Conservation (phyloP, 106 monocot species). For the Narthecium ossifragum region DNA sequence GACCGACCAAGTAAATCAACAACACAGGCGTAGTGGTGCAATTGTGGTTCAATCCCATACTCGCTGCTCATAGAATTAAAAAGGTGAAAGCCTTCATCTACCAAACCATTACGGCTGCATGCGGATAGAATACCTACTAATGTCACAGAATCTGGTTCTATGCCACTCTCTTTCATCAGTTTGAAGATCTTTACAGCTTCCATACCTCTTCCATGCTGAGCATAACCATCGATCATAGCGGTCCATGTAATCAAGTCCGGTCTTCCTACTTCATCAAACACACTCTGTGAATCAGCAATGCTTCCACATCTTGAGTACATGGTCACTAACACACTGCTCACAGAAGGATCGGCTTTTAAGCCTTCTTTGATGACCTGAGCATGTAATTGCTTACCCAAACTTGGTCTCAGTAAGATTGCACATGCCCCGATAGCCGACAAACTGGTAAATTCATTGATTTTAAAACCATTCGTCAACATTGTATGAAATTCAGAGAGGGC, state of each 20-base stretch:
- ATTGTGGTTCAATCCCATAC: conserved; percentile 41
- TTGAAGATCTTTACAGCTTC: conserved; percentile 49
- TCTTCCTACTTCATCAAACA: conserved; percentile 33
- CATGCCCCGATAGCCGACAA: conserved; percentile 42
- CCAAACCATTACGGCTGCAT: conserved; percentile 55
- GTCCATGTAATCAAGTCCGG: conserved; percentile 62
- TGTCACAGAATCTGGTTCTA: conserved; percentile 47
- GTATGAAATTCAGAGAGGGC: conserved; percentile 29
- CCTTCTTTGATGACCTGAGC: conserved; percentile 37
- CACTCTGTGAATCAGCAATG: conserved; percentile 30
- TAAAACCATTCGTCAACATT: conserved; percentile 26
- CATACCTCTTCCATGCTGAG: conserved; percentile 51
- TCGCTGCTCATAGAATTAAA: conserved; percentile 49
- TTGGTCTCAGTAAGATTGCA: conserved; percentile 24
- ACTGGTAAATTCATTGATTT: conserved; percentile 23
- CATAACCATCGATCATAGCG: conserved; percentile 68
- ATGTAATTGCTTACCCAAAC: conserved; percentile 48
- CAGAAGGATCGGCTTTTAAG: conserved; percentile 19
- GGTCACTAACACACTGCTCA: conserved; percentile 42
- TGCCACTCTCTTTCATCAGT: conserved; percentile 36
- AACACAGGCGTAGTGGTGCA: conserved; percentile 51
- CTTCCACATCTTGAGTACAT: conserved; percentile 71
- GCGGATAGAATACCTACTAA: conserved; percentile 51
- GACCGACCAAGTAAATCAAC: conserved; percentile 62
- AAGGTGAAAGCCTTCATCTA: conserved; percentile 47